Conservation (phyloP, 352 stramenopile species). For the Phytophthora macrochlamydospora region DNA sequence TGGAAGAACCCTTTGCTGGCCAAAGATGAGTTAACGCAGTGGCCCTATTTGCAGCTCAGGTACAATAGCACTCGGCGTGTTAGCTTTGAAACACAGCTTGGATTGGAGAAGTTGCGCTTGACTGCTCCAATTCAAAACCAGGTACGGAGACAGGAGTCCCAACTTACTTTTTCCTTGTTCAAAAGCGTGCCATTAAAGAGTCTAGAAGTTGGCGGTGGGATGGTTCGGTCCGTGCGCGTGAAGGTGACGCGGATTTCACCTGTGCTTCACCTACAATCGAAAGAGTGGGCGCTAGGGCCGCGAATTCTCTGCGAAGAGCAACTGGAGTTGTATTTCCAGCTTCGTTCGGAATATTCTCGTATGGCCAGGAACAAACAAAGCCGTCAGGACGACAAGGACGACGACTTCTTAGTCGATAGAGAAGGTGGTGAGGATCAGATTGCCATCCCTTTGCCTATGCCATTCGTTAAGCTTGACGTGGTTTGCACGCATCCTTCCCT, state of each 20-base stretch:
- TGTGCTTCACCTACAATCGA: conserved; percentile 68
- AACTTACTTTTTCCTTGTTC: conserved; percentile 51
- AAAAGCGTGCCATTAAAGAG: conserved; percentile 71
- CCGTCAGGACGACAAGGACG: conserved; percentile 12
- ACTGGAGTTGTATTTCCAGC: conserved; percentile 49
- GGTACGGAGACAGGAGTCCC: conserved; percentile 24
- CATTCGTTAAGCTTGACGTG: conserved; percentile 75
- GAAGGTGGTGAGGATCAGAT: conserved; percentile 20
- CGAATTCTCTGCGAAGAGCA: conserved; percentile 74
- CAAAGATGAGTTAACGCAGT: conserved; percentile 53
- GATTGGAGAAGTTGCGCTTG: conserved; percentile 46
- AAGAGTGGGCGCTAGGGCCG: conserved; percentile 63
- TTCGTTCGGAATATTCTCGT: conserved; percentile 41
- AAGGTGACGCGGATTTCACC: conserved; percentile 57
- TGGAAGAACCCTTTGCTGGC: conserved; percentile 60
- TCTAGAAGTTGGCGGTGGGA: conserved; percentile 62
- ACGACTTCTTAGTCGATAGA: conserved; percentile 4
- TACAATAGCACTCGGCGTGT: conserved; percentile 74
- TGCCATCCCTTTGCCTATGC: conserved; percentile 44
- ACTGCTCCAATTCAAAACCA: conserved; percentile 5
- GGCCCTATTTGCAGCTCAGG: conserved; percentile 65
- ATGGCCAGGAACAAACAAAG: conserved; percentile 18
- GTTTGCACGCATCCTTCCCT: conserved; percentile 49
- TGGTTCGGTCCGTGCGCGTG: conserved; percentile 65
- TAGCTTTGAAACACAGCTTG: conserved; percentile 43